Conservation (phyloP, 139 green algal genomes). For the Chlamydomonas schloesseri region DNA sequence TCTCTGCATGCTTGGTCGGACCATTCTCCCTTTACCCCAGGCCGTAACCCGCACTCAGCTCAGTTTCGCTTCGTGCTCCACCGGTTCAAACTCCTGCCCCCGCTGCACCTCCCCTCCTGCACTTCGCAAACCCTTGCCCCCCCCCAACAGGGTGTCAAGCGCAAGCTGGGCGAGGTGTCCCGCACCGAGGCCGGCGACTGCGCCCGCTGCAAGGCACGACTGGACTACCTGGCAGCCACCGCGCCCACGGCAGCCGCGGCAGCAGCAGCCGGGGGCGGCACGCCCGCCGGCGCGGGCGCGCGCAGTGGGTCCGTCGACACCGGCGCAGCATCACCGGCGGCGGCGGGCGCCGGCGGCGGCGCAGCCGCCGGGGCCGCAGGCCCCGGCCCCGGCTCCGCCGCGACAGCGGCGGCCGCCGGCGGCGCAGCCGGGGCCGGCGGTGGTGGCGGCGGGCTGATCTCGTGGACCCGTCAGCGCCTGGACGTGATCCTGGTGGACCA, state of each 20-base stretch:
- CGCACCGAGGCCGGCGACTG: constrained; percentile 72
- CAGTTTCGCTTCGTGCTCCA: too few species aligned
- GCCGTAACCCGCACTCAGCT: too few species aligned
- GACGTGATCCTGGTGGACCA: constrained; percentile 85
- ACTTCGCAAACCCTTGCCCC: too few species aligned
- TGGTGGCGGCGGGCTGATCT: constrained; percentile 28
- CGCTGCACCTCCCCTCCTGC: too few species aligned
- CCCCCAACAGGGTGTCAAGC: constrained; percentile 66
- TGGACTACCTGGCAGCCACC: constrained; percentile 69
- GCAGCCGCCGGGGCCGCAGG: too few species aligned
- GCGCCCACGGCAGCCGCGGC: neutral
- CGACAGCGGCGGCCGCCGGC: neutral
- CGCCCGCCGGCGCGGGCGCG: neutral
- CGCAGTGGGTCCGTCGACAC: too few species aligned
- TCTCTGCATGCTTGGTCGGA: too few species aligned
- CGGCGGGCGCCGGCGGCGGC: too few species aligned
- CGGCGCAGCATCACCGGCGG: too few species aligned
- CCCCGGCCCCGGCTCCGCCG: constrained; percentile 24
- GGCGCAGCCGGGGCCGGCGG: neutral
- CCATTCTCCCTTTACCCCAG: too few species aligned
- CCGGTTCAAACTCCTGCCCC: too few species aligned
- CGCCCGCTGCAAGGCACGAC: constrained; percentile 66
- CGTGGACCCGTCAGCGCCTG: constrained; percentile 80
- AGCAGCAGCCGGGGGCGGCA: neutral
- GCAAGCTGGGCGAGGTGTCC: constrained; percentile 77